Conservation (phyloP, 2,329 filamentous ascomycete species). For the Alternaria novae-zelandiae region DNA sequence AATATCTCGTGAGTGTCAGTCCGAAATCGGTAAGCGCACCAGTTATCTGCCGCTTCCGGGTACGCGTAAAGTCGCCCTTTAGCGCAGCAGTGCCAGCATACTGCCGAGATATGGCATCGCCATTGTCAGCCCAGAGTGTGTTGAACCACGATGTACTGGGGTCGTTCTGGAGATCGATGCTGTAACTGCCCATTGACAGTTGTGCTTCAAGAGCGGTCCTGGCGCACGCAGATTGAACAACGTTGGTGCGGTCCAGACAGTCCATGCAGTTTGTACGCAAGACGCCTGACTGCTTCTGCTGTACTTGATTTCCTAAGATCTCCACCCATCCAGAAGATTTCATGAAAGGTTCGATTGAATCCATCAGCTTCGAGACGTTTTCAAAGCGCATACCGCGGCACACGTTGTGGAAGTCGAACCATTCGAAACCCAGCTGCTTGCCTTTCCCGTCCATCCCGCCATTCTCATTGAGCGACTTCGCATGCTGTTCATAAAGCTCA, state of each 20-base stretch:
- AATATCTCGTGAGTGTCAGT: constrained; percentile 80
- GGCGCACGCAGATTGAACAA: constrained; percentile 90
- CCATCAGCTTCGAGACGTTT: constrained; percentile 82
- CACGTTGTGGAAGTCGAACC: constrained; percentile 95
- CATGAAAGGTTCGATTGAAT: constrained; percentile 71
- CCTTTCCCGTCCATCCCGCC: constrained; percentile 58
- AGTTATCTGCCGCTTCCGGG: constrained; percentile 85
- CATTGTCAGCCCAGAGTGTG: constrained; percentile 95
- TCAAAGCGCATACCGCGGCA: constrained; percentile 98
- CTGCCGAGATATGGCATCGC: constrained; percentile 92
- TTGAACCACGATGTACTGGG: constrained; percentile 93
- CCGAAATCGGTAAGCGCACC: constrained; percentile 92
- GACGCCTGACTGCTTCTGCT: constrained; percentile 70
- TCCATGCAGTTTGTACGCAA: constrained; percentile 99
- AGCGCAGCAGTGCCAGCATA: constrained; percentile 95
- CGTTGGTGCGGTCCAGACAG: constrained; percentile 93
- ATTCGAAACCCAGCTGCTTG: constrained; percentile 73
- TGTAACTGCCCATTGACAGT: constrained; percentile 75
- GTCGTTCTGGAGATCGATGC: constrained; percentile 76
- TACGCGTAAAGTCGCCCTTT: constrained; percentile 96
- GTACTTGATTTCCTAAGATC: constrained; percentile 52
- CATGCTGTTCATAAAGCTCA: constrained; percentile 73
- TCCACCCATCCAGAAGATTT: constrained; percentile 76
- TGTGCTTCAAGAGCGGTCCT: constrained; percentile 82
- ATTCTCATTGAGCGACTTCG: constrained; percentile 68